phyloP scores from a whole-genome alignment of 148 eudicot species.

The Arctostaphylos glauca region DNA sequence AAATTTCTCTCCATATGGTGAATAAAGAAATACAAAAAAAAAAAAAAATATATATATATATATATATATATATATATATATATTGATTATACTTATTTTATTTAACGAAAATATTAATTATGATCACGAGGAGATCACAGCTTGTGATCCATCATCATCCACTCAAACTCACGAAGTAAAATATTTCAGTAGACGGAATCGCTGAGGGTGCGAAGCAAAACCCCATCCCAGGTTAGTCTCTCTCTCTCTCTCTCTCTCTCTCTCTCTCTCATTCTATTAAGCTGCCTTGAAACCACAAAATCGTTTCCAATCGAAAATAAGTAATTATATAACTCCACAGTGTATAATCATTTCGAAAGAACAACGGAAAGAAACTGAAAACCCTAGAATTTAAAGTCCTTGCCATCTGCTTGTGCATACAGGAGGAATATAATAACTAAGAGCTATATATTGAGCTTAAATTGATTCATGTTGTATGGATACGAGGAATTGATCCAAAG shows the following conservation, averaged over 20 bases:
- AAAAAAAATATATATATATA: no score
- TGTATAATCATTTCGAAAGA: background rate
- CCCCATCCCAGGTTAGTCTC: conserved; percentile 7
- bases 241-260: conserved; percentile 13
- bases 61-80: no score
- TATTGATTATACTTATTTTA: no score
- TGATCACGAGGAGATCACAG: no score
- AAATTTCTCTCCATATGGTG: no score
- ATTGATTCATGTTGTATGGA: background rate
- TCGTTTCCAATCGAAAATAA: conserved; percentile 11
- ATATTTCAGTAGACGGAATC: background rate
- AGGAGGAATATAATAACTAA: no score
- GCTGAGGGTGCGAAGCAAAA: conserved; percentile 9
- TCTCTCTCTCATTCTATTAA: background rate
- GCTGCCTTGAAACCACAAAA: conserved; percentile 9
- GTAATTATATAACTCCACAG: background rate
- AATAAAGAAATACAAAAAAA: no score
- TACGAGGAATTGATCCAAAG: background rate
- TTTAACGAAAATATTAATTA: no score
- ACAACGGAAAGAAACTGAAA: background rate
- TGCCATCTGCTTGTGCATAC: background rate
- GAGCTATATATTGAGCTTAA: background rate
- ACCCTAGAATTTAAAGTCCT: conserved; percentile 14
- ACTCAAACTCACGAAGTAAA: no score
- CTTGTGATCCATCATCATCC: no score